Evolutionary conservation across 164 flowering plant species (phyloP).

Genomic region (Houttuynia cordata): DNA sequence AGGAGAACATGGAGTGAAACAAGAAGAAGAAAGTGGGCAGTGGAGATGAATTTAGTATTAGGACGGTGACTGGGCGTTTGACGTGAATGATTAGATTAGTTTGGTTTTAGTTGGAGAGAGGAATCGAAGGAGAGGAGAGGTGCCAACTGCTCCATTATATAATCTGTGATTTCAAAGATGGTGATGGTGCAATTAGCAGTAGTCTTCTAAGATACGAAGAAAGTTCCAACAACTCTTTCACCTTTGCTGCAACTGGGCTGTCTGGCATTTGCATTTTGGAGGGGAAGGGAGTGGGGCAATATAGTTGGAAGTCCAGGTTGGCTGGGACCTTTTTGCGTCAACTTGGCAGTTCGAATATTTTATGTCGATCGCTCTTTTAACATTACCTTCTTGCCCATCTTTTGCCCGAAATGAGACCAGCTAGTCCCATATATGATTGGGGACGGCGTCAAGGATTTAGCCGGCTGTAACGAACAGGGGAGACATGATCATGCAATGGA

Average conservation of each 20-base stretch:
- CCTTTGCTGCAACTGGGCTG: not conserved
- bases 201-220: not conserved
- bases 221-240: not conserved
- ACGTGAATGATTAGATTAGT: constrained; percentile 12
- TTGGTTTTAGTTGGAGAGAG: constrained; percentile 9
- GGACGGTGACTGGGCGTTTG: not conserved
- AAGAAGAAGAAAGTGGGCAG: not conserved
- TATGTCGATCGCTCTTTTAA: too few relatives aligned
- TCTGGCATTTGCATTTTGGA: not conserved
- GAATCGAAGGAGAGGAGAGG: too few relatives aligned
- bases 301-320: not conserved
- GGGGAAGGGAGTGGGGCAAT: not conserved
- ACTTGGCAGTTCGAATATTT: too few relatives aligned
- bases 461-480: too few relatives aligned
- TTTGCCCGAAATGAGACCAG: too few relatives aligned
- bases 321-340: not conserved
- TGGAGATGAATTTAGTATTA: not conserved
- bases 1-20: not conserved
- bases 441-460: too few relatives aligned
- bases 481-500: too few relatives aligned
- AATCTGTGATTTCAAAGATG: not conserved
- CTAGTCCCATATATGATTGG: too few relatives aligned
- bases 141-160: constrained; percentile 1
- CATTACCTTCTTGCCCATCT: too few relatives aligned
- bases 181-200: not conserved